A percentile compares a stretch with the other conserved stretches of the same genome.
phyloP scores from a whole-genome alignment of 495 filamentous ascomycete genomes.

The Xylona heveae region DNA sequence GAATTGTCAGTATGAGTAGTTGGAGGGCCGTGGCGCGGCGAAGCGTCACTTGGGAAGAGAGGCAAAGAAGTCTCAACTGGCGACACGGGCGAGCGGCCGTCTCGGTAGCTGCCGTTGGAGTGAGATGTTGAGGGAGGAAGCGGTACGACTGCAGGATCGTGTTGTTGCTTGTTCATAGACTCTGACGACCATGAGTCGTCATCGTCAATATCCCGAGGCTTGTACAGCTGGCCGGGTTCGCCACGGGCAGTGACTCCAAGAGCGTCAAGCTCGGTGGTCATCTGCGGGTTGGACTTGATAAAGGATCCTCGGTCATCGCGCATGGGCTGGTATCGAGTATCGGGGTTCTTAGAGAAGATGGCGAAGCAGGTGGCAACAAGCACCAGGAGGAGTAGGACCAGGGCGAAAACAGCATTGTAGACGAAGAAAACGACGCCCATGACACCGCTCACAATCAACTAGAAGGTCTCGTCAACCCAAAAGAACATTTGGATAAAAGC shows the following conservation, averaged over 20 bases:
- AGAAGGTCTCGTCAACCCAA: not conserved
- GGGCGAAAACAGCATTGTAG: slow-evolving; percentile 68
- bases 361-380: slow-evolving; percentile 67
- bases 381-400: slow-evolving; percentile 72
- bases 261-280: slow-evolving; percentile 81
- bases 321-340: slow-evolving; percentile 92
- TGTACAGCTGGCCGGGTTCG: slow-evolving; percentile 47
- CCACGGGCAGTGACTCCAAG: slow-evolving; percentile 82
- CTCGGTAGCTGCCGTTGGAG: not conserved
- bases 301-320: slow-evolving; percentile 89
- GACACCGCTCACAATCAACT: slow-evolving; percentile 67
- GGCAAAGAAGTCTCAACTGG: slow-evolving; percentile 43
- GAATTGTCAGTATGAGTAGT: slow-evolving; percentile 14
- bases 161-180: too few species aligned
- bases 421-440: slow-evolving; percentile 92
- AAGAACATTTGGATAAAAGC: not conserved
- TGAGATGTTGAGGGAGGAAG: slow-evolving; percentile 1
- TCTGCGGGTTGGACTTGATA: slow-evolving; percentile 89
- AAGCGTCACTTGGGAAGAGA: slow-evolving; percentile 30
- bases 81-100: slow-evolving; percentile 17
- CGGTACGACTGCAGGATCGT: too few species aligned
- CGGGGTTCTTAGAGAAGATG: slow-evolving; percentile 83
- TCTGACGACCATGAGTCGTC: too few species aligned
- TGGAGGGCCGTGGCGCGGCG: slow-evolving; percentile 16
- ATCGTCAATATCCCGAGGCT: slow-evolving; percentile 49